These are phyloP conservation scores for Solanum clarkiae DNA, from an alignment of 257 asterid species.

Conservation along the genomic window DNA sequence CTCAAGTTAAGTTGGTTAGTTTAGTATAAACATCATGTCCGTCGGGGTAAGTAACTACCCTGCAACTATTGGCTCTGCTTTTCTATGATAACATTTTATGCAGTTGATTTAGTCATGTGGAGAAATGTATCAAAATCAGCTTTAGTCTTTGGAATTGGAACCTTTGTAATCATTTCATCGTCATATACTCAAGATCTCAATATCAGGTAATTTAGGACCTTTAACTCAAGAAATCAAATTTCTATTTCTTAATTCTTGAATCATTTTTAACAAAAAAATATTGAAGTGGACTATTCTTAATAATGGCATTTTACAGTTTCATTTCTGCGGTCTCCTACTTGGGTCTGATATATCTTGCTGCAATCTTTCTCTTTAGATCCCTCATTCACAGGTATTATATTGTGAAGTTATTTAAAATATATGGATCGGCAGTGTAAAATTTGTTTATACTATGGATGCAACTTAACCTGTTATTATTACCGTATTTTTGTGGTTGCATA, in stretches of 20 bases:
- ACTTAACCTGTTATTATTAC: neutral
- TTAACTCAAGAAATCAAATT: neutral
- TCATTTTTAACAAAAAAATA: neutral
- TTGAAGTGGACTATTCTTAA: neutral
- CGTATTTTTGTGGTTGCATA: neutral
- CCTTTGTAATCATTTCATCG: slow-evolving; percentile 65
- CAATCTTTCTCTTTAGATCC: slow-evolving; percentile 71
- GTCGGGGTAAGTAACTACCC: neutral
- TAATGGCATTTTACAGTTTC: slow-evolving; percentile 35
- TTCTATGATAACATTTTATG: neutral
- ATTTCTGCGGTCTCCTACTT: slow-evolving; percentile 66
- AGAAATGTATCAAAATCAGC: slow-evolving; percentile 67
- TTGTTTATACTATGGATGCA: neutral
- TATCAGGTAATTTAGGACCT: slow-evolving; percentile 39
- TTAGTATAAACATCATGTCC: neutral
- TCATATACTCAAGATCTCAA: slow-evolving; percentile 63
- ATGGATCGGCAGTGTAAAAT: neutral
- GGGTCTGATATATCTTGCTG: slow-evolving; percentile 78
- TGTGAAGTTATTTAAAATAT: neutral
- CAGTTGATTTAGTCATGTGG: slow-evolving; percentile 90
- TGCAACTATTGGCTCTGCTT: neutral
- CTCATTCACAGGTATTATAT: slow-evolving; percentile 51
- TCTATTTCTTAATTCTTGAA: neutral
- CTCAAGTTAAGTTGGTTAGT: neutral
- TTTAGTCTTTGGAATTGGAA: slow-evolving; percentile 73